Evolutionary conservation across 2,329 filamentous ascomycete genomes (phyloP), one percentile per base, ranked within the genome.

Genomic region (Xylaria multiplex): DNA sequence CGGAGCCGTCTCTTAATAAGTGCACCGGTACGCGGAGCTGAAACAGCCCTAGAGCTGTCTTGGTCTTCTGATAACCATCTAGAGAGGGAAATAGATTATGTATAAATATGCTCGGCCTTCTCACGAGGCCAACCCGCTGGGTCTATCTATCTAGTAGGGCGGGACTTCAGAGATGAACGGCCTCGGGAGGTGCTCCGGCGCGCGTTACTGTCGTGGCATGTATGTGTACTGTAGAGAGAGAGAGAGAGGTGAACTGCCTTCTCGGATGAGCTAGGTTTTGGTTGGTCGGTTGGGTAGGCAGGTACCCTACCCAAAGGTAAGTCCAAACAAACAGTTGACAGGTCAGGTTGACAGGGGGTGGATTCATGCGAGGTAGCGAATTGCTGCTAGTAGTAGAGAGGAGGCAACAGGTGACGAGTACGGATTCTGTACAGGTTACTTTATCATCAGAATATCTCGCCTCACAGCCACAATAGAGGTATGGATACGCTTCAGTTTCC

Each of bases 121-220:
- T 52, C 35, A 9, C 45, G 19, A 50, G 19, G 13, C 27, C 32
- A 52, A 42, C 16, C 5, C 5, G 49, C 14, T 27, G 52, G 42
- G 50, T 32, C n/a, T n/a, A 2, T 27, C 27, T 27, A 27, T 27
- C 27, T 27, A 8, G 40, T 43, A 32, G 8, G 49, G 30, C 4
- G 16, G 19, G 43, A 27, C 55, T 50, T 45, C 50, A 40, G 37
- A 27, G 37, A 37, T 24, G 49, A 49, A 55, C 35, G n/a, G 19
- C 27, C 30, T 43, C 49, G 30, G 43, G 49, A 49, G 54, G 40
- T 35, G 32, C 30, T 37, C 54, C 16, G 46, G 54, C 32, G 43
- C 35, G 43, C 27, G 64, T 63, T 30, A 45, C 54, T 32, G 53
- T 56, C n/a, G 59, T 59, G 59, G 54, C 52, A 55, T 42, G 50